These are phyloP conservation scores for Coprinellus micaceus DNA, from an alignment of 768 basidiomycete species.

Conservation along the genomic window DNA sequence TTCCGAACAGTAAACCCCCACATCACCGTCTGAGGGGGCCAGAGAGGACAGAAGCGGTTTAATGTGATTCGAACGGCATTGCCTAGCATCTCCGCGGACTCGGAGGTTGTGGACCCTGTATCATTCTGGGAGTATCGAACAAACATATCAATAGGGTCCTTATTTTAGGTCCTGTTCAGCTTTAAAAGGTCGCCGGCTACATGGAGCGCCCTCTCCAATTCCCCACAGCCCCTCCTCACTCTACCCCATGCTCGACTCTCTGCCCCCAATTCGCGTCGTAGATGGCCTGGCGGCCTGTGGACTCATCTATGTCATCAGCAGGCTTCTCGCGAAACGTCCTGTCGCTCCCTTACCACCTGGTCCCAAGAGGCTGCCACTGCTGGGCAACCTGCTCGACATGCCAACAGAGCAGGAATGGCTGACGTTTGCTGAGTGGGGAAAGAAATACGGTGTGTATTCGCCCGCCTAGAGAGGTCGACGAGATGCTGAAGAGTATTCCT, in stretches of 20 bases:
- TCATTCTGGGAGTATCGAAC: too few species aligned
- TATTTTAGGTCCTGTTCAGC: too few species aligned
- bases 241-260: not conserved
- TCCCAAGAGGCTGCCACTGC: constrained; percentile 38
- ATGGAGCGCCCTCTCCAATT: not conserved
- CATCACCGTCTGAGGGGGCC: not conserved
- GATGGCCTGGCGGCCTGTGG: not conserved
- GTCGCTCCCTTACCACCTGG: constrained; percentile 39
- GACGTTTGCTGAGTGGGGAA: constrained; percentile 42
- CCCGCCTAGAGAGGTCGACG: too few species aligned
- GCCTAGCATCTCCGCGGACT: not conserved
- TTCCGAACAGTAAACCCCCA: not conserved
- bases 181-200: not conserved
- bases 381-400: constrained; percentile 50
- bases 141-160: too few species aligned
- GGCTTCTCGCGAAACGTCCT: constrained; percentile 7
- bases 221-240: not conserved
- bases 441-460: constrained; percentile 38
- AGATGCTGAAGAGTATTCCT: too few species aligned
- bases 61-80: not conserved
- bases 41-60: not conserved
- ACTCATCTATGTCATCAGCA: constrained; percentile 9
- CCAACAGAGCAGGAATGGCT: constrained; percentile 44
- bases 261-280: not conserved
- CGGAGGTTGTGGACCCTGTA: not conserved